Percentiles rank a stretch among this genome's conserved stretches.
Evolutionary conservation across 2,329 filamentous ascomycete genomes (phyloP).

Genomic region (Neofusicoccum ribis): DNA sequence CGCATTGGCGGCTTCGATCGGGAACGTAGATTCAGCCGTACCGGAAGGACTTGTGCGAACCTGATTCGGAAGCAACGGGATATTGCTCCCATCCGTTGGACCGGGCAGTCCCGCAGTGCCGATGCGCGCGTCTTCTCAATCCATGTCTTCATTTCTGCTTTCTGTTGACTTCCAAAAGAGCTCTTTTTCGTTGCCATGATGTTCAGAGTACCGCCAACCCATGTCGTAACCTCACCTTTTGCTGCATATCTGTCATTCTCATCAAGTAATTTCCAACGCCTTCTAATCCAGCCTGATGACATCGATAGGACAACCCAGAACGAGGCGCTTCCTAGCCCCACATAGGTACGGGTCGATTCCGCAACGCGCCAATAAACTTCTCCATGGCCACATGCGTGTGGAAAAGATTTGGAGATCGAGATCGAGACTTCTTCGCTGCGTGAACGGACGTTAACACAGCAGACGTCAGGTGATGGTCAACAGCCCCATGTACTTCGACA

Average conservation of each 20-base stretch:
- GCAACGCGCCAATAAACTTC: background rate
- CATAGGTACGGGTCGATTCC: background rate
- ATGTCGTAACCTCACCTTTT: conserved; percentile 12
- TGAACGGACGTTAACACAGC: background rate
- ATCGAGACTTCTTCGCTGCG: background rate
- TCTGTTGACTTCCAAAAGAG: conserved; percentile 14
- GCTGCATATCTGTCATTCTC: conserved; percentile 4
- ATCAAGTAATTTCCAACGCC: conserved; percentile 5
- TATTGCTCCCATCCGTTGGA: background rate
- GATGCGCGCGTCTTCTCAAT: conserved; percentile 1
- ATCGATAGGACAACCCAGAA: background rate
- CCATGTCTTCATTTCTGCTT: conserved; percentile 15
- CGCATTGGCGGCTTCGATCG: background rate
- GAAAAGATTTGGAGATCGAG: background rate
- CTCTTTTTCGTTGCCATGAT: conserved; percentile 15
- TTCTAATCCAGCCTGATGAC: background rate
- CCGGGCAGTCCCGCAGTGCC: background rate
- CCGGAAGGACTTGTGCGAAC: background rate
- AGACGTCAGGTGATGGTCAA: background rate
- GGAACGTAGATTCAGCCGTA: background rate
- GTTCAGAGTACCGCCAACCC: conserved; percentile 7
- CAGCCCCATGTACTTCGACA: background rate
- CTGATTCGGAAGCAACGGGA: background rate
- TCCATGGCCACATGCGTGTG: background rate
- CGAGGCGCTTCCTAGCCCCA: background rate